phyloP scores from a whole-genome alignment of 768 basidiomycete species.

The Lanmaoa pseudosensibilis region DNA sequence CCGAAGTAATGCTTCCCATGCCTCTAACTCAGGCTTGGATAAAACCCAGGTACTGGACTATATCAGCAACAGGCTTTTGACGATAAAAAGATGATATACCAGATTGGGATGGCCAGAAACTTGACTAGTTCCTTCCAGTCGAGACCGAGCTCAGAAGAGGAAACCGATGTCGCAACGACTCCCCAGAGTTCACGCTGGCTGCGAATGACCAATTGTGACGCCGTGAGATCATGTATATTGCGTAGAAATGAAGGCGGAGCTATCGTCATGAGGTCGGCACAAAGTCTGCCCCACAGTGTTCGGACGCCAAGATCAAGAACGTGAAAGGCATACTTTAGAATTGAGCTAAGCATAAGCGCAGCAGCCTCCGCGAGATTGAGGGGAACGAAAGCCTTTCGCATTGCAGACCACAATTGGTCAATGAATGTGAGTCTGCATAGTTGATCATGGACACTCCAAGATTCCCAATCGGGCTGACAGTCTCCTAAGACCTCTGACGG shows the following conservation, averaged over 20 bases:
- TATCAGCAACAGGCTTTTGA: constrained; percentile 2
- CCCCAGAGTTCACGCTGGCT: constrained; percentile 48
- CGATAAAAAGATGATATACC: constrained; percentile 34
- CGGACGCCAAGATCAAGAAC: constrained; percentile 41
- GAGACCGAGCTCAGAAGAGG: constrained; percentile 23
- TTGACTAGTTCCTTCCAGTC: constrained; percentile 43
- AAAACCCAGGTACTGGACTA: constrained; percentile 45
- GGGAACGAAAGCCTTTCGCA: constrained; percentile 47
- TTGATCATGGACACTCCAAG: constrained; percentile 34
- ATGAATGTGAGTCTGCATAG: constrained; percentile 40
- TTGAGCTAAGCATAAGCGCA: constrained; percentile 43
- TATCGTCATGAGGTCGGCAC: constrained; percentile 45
- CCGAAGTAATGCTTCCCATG: constrained; percentile 44
- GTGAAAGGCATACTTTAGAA: constrained; percentile 46
- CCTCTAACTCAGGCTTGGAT: constrained; percentile 39
- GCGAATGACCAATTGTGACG: constrained; percentile 24
- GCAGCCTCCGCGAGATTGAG: constrained; percentile 45
- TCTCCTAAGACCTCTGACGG: constrained; percentile 5
- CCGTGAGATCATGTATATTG: constrained; percentile 29
- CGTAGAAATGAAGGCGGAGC: constrained; percentile 43
- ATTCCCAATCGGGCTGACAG: constrained; percentile 18
- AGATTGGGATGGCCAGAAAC: constrained; percentile 49
- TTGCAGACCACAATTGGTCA: constrained; percentile 49
- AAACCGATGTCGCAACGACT: constrained; percentile 39
- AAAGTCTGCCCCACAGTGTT: constrained; percentile 49